Percentiles rank a stretch among this genome's conserved stretches.
phyloP scores from a whole-genome alignment of 1,139 yeast species.

The Debaryomycetaceae sp. region DNA sequence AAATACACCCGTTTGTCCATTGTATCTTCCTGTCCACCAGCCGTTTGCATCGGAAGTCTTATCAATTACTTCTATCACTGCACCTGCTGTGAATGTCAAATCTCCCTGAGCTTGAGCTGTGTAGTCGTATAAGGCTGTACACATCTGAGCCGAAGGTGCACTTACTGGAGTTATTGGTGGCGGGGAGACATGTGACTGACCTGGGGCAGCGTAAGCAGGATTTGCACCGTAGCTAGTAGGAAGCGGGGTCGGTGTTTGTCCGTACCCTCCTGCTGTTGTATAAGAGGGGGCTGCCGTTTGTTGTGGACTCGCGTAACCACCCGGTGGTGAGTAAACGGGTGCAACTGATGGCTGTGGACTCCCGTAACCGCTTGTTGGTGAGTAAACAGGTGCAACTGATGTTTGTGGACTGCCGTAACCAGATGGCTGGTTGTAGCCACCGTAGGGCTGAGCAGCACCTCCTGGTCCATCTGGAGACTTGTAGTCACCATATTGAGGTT shows the following conservation, averaged over 20 bases:
- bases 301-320: constrained; percentile 13
- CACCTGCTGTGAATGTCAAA: constrained; percentile 81
- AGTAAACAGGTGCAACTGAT: constrained; percentile 9
- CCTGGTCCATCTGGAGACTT: constrained; percentile 15
- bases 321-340: constrained; percentile 13
- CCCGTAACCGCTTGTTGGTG: constrained; percentile 14
- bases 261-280: constrained; percentile 16
- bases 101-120: constrained; percentile 90
- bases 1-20: constrained; percentile 86
- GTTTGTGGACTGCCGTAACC: background rate
- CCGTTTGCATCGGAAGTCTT: constrained; percentile 83
- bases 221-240: constrained; percentile 11
- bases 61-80: constrained; percentile 76
- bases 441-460: constrained; percentile 16
- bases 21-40: constrained; percentile 96
- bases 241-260: constrained; percentile 10
- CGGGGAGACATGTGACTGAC: constrained; percentile 37
- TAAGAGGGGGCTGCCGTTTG: constrained; percentile 9
- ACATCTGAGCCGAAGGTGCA: constrained; percentile 48
- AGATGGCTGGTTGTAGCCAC: constrained; percentile 14
- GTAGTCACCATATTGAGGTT: constrained; percentile 19
- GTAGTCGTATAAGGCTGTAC: constrained; percentile 76
- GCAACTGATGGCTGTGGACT: constrained; percentile 11
- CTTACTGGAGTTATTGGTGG: constrained; percentile 10
- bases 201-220: constrained; percentile 15